These are phyloP conservation scores for Leishmania amazonensis DNA, from an alignment of 208 protist species.

Conservation along the genomic window DNA sequence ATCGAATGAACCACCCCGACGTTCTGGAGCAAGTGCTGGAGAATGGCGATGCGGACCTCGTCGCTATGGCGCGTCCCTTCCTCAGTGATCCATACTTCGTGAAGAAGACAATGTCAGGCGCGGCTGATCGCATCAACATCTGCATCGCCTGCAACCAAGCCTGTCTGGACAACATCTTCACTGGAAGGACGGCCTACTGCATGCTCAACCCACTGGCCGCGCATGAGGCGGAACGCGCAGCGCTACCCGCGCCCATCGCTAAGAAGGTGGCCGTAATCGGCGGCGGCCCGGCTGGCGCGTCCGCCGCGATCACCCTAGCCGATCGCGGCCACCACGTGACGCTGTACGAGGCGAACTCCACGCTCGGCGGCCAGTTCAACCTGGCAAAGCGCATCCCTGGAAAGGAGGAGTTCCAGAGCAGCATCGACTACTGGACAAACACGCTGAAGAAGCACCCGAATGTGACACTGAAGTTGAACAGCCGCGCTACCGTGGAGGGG, in stretches of 20 bases:
- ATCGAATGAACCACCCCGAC: constrained; percentile 91
- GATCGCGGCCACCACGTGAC: constrained; percentile 90
- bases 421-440: constrained; percentile 90
- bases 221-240: constrained; percentile 82
- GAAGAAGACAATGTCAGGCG: constrained; percentile 65
- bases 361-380: constrained; percentile 94
- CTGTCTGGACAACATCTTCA: constrained; percentile 94
- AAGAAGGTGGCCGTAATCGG: constrained; percentile 92
- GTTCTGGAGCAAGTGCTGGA: constrained; percentile 82
- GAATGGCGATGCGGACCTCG: constrained; percentile 85
- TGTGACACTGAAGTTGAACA: constrained; percentile 78
- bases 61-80: constrained; percentile 92
- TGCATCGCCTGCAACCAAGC: constrained; percentile 96
- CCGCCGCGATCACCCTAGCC: constrained; percentile 84
- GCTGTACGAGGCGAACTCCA: constrained; percentile 74
- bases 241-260: constrained; percentile 38
- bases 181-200: constrained; percentile 79
- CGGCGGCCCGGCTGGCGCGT: constrained; percentile 89
- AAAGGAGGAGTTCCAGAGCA: constrained; percentile 93
- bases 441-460: constrained; percentile 62
- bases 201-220: constrained; percentile 92
- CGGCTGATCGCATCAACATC: constrained; percentile 79
- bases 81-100: constrained; percentile 93
- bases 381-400: constrained; percentile 92
- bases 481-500: constrained; percentile 61